phyloP scores from a whole-genome alignment of 768 basidiomycete species.

The Termitomyces eurrhizus region DNA sequence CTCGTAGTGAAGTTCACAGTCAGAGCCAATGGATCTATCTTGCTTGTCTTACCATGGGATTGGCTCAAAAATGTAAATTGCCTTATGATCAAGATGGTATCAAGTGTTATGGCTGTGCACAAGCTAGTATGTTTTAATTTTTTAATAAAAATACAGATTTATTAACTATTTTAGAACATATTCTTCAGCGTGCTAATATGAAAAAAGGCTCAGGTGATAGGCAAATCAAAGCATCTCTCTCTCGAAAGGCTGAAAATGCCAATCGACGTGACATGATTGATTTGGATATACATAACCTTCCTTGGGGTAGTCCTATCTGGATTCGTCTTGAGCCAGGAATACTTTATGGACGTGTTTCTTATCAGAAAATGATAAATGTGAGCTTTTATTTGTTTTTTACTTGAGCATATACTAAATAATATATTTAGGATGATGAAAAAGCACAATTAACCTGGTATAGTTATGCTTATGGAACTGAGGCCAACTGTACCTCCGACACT shows the following conservation, averaged over 20 bases:
- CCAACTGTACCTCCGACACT: neutral
- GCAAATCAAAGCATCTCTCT: neutral
- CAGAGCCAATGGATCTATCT: neutral
- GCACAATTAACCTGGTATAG: neutral
- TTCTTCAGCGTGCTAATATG: too few relatives aligned
- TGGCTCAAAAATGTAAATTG: neutral
- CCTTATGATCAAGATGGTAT: too few relatives aligned
- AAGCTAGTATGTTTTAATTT: too few relatives aligned
- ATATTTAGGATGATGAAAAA: neutral
- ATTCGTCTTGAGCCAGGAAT: neutral
- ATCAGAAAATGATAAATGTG: accelerated
- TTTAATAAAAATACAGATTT: too few relatives aligned
- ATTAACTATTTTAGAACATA: too few relatives aligned
- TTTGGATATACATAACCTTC: neutral
- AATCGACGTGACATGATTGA: accelerated
- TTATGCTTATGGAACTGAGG: neutral
- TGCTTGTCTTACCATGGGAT: neutral
- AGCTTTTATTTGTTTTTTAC: neutral
- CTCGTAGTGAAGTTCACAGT: neutral
- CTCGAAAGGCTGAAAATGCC: neutral
- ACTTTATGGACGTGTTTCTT: neutral
- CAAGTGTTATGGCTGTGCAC: too few relatives aligned
- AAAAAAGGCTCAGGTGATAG: neutral
- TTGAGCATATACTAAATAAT: neutral
- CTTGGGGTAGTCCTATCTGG: neutral